Base-by-base conservation (phyloP, 345 rosid species). In the Populus simonii region DNA sequence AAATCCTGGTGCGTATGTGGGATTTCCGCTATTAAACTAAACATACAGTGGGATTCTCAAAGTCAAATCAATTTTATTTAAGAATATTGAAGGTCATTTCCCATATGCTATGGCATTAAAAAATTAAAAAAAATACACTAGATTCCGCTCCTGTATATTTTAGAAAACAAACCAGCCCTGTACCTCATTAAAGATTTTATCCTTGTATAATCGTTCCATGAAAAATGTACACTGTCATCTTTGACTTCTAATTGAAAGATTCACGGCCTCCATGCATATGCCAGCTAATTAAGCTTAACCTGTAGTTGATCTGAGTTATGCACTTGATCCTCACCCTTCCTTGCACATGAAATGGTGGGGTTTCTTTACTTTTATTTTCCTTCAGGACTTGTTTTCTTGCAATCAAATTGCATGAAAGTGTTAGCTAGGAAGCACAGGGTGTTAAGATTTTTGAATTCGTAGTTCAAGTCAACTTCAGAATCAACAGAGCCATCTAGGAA, bases 401-500 rank as follows among this genome's bases (percentile, higher is more conserved):
- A 51, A 51, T 51, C 59, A 51, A 18, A 51, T 51, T 17, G 59
- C 59, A 51, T 20, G 59, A 7, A 18, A 20, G 3, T 51, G 59
- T 6, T 51, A 0, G 13, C 11, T 23, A 9, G 11, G 63, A 57
- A 9, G 63, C 6, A 4, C 18, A 12, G 53, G 53, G 53, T 31
- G 11, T 15, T 65, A 15, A 35, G 11, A 8, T 4, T 10, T 68
- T 76, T 51, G 66, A 81, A 53, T 18, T 29, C 25, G 8, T 18
- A 18, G n/a, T 4, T 1, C 2, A 66, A 72, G 80, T 85, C 82
- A 80, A 78, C 78, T 74, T 41, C 8, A 38, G 66, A 41, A 61
- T 68, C 78, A 68, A 62, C 72, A 77, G 9, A 51, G 17, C 67
- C 76, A 55, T 78, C 69, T 57, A 66, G 76, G 82, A 78, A 76